Conservation (phyloP, 306 rosid genomes). For the barrel medic (Medicago truncatula) region DNA sequence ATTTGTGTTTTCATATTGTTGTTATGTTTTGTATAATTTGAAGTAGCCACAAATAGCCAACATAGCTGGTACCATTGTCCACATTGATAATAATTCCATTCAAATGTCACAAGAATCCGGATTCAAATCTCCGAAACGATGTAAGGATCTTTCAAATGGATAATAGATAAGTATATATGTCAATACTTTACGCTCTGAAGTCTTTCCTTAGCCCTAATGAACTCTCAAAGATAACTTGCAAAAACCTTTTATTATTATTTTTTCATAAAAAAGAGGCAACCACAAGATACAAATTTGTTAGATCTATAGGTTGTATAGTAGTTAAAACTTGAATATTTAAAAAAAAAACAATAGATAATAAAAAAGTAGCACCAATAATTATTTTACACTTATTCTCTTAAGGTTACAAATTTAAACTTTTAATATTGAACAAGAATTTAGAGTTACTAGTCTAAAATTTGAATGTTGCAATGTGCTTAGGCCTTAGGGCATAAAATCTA, state of each 20-base stretch:
- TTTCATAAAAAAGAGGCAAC: too few species aligned
- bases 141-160: too few species aligned
- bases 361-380: not conserved
- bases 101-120: too few species aligned
- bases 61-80: too few species aligned
- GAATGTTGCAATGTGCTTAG: not conserved
- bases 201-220: too few species aligned
- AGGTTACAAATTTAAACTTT: not conserved
- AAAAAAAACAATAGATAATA: not conserved
- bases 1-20: conserved; percentile 35
- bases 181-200: too few species aligned
- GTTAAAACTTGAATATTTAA: not conserved
- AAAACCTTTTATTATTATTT: too few species aligned
- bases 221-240: too few species aligned
- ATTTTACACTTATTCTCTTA: not conserved
- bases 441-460: not conserved
- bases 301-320: not conserved
- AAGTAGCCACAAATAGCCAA: not conserved
- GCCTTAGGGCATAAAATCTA: not conserved
- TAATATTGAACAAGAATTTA: not conserved
- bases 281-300: too few species aligned
- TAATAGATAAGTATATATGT: too few species aligned
- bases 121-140: too few species aligned
- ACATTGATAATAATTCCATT: too few species aligned
- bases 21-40: conserved; percentile 1